Base-by-base conservation (phyloP, 306 rosid genomes). In the Prunus persica region DNA sequence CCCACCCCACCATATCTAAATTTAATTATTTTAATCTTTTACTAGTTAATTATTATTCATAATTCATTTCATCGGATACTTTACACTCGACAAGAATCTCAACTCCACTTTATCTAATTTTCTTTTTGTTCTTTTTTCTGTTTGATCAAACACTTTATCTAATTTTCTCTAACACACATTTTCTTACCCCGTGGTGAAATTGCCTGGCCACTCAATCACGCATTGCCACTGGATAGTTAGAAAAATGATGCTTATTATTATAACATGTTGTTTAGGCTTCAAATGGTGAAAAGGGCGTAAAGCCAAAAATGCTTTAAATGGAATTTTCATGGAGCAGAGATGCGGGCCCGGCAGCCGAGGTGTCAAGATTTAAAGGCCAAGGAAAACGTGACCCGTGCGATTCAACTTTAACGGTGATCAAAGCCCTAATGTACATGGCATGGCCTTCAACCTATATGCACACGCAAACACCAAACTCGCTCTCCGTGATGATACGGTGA, bases 1-100 rank as follows among this genome's bases (percentile, higher is more conserved):
- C 84, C 77, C 52, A 75, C 80, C 57, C 46, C 69, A 25, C n/a
- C 2, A 1, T 51, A 9, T 24, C 8, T 18, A 34, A 73, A 54
- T 18, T 7, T 30, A 8, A 16, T 52, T 16, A 24, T 25, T 41
- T 49, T 65, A 3, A 20, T 46, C 1, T 24, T 24, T 12, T 11
- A 28, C 64, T 55, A 9, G 14, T 13, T 25, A 1, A n/a, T 11
- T 47, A 5, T 63, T 13, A 60, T 46, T 68, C 67, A 34, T 8
- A 25, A 58, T n/a, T 5, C 5, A 55, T 6, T 55, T 24, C 49
- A 57, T 57, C 15, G n/a, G 18, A 60, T 38, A 58, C 63, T 75
- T 79, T 75, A 3, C 13, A 30, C 47, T 55, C 50, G 16, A 27
- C 18, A 16, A 28, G 4, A 28, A 28, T 5, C 9, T 15, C 34